Base-by-base conservation (phyloP, 805 yeast genomes). In the Dipodascopsis tothii region DNA sequence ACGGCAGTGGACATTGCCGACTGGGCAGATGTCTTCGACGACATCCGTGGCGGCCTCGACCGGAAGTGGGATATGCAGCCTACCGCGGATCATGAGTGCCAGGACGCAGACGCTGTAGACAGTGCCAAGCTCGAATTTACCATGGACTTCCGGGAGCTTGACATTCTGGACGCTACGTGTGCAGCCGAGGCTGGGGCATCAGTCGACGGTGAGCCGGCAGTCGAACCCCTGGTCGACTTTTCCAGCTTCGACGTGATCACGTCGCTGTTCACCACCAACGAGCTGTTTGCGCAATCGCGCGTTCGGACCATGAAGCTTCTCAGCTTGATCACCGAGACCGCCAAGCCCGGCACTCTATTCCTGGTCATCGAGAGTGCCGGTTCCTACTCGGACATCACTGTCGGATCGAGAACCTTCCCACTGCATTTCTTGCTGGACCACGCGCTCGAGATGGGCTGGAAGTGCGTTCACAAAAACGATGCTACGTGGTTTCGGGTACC, bases 331-430 rank as follows among this genome's bases (percentile, higher is more conserved):
- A 71, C 75, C 42, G 51, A 57, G 3, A 34, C 58, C 5, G 84
- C 94, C 61, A 58, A 62, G 28, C 43, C 60, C 1, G 92, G 88
- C 0, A 64, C 84, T 14, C 61, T 73, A 22, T 62, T 86, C 28
- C 66, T 87, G 36, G 76, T 86, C 20, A 75, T 84, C 1, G 96
- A 86, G 57, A 81, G 92, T 64, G 96, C 96, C 0, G 95, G 96
- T 0, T 82, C 94, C 6, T 86, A 80, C 62, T 84, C 94, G 1
- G 80, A 84, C 55, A 82, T 86, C 32, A 71, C 77, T 2, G 72
- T 86, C 35, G 95, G 95, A 3, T 62, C 75, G 23, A 85, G 81
- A 60, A 74, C 68, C 52, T 86, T 86, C 65, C 95, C 95, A 0
- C 80, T 86, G 3, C 87, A 84, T 52, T 84, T 81, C 55, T 67